Base-by-base conservation (phyloP, 2,329 filamentous ascomycete genomes). In the Fusarium decemcellulare region DNA sequence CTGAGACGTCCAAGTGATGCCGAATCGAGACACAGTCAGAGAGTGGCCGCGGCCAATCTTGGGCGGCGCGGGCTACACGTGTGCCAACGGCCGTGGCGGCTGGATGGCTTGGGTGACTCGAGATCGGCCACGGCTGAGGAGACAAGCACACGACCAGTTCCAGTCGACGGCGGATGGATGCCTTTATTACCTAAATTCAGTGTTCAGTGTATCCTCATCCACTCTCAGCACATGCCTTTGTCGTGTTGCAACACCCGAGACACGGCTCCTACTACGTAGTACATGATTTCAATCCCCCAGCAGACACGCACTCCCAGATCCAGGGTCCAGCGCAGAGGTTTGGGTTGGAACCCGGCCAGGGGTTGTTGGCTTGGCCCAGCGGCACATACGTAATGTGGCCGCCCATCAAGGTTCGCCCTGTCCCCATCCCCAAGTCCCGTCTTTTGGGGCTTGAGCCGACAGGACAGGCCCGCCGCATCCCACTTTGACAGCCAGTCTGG, bases 31-130 rank as follows among this genome's bases (percentile, higher is more conserved):
- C 23, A 54, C 47, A 15, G 42, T 23, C 34, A 51, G 50, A 42
- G 32, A 32, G 14, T 15, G 50, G 32, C 23, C 32, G 59, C 57
- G 61, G 59, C 72, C 72, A 74, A 74, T 74, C 72, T 74, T 65
- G 71, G 56, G 67, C 48, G 46, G 56, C 50, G 46, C 52, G 65
- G 61, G 40, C 63, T 75, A 74, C 72, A 74, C 72, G 72, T 74
- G 72, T 74, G 63, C 52, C 32, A 37, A 61, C 50, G 61, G 58
- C 59, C 59, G 62, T 55, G 68, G 61, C 56, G 42, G 62, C 34
- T 58, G 65, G 39, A 48, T 51, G 43, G 36, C 36, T 42, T 47
- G 23, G 47, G 50, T 36, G 61, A 42, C 40, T 47, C 46, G 59
- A 54, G 23, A 36, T 12, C 46, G 50, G 36, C 32, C 55, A 30